Conservation (phyloP, 1,139 yeast genomes). For the Blastobotrys proliferans region DNA sequence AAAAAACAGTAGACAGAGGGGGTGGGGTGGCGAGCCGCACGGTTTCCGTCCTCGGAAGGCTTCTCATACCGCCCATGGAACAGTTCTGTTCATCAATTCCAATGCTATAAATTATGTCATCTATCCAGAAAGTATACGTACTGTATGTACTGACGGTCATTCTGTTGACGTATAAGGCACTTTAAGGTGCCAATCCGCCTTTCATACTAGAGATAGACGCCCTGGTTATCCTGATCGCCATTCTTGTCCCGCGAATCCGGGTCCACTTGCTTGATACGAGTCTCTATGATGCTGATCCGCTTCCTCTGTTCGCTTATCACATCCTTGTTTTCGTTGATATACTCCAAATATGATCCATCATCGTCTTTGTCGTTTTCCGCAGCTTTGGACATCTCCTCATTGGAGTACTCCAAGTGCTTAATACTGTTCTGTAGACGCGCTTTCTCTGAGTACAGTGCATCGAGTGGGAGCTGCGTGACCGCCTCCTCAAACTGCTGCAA, state of each 20-base stretch:
- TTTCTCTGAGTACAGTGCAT: slow-evolving; percentile 21
- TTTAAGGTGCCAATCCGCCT: too few species aligned
- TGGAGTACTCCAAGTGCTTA: slow-evolving; percentile 28
- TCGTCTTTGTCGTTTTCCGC: slow-evolving; percentile 19
- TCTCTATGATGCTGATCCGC: slow-evolving; percentile 18
- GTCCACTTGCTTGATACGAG: slow-evolving; percentile 2
- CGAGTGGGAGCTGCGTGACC: slow-evolving; percentile 20
- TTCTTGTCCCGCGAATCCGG: not conserved
- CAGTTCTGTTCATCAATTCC: too few species aligned
- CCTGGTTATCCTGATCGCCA: not conserved
- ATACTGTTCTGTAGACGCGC: slow-evolving; percentile 30
- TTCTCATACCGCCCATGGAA: too few species aligned
- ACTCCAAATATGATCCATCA: slow-evolving; percentile 17
- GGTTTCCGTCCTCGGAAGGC: too few species aligned
- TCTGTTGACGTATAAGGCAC: too few species aligned
- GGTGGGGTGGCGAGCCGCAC: too few species aligned
- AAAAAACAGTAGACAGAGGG: too few species aligned
- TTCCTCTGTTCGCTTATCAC: slow-evolving; percentile 21
- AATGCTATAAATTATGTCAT: too few species aligned
- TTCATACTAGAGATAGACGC: not conserved
- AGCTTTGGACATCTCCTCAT: slow-evolving; percentile 23
- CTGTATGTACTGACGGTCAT: too few species aligned
- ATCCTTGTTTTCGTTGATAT: slow-evolving; percentile 26
- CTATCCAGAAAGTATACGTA: too few species aligned
- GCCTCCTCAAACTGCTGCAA: slow-evolving; percentile 21